Evolutionary conservation across 2,329 filamentous ascomycete genomes (phyloP).

Genomic region (Zymoseptoria passerinii): DNA sequence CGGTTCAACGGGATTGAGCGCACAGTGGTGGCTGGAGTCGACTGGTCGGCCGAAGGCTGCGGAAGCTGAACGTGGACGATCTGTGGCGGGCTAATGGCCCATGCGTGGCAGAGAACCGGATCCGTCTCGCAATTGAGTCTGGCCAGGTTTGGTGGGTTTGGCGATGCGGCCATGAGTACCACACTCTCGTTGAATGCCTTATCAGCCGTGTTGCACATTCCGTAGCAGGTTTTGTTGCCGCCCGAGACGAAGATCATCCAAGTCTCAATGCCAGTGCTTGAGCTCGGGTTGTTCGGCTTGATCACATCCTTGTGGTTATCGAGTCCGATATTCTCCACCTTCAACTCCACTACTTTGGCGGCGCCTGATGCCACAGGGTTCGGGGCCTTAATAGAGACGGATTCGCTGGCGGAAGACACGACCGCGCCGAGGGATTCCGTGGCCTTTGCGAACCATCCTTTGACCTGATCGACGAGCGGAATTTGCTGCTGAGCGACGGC

Average conservation of each 20-base stretch:
- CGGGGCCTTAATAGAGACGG: constrained; percentile 33
- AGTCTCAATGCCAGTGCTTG: constrained; percentile 56
- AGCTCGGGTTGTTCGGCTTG: constrained; percentile 51
- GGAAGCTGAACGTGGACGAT: constrained; percentile 59
- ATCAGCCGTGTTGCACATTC: constrained; percentile 57
- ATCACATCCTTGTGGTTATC: constrained; percentile 64
- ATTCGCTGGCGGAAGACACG: constrained; percentile 45
- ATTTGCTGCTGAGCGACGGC: constrained; percentile 49
- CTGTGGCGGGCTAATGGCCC: constrained; percentile 56
- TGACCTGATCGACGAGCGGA: constrained; percentile 54
- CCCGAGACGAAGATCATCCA: constrained; percentile 70
- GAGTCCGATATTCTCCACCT: constrained; percentile 52
- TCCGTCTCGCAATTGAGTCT: constrained; percentile 67
- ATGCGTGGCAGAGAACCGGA: constrained; percentile 65
- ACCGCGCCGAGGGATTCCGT: constrained; percentile 48
- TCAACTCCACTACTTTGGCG: constrained; percentile 44
- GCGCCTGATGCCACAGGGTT: constrained; percentile 42
- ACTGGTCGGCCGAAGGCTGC: constrained; percentile 52
- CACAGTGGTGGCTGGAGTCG: constrained; percentile 55
- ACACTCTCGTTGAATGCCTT: constrained; percentile 47
- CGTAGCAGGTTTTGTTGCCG: constrained; percentile 70
- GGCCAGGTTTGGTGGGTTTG: constrained; percentile 58
- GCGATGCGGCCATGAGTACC: constrained; percentile 50
- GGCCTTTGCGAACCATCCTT: constrained; percentile 47
- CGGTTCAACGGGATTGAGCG: constrained; percentile 60